Base-by-base conservation (phyloP, 805 yeast species). In the Metschnikowia continentalis region DNA sequence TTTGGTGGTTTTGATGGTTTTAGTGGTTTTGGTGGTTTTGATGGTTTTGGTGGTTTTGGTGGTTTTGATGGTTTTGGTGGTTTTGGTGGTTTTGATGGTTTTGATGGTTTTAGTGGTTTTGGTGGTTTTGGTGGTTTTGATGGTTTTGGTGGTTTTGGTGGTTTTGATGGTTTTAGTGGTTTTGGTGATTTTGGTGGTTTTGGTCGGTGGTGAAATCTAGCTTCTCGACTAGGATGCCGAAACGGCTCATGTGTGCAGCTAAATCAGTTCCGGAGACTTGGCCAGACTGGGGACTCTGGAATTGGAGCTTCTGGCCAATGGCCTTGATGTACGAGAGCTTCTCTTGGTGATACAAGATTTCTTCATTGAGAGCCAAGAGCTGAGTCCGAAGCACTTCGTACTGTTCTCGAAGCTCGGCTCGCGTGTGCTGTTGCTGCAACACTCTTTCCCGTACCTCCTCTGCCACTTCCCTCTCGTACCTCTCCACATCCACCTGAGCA, bases 201-300 rank as follows among this genome's bases (percentile, higher is more conserved):
- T 20, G 26, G 26, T 23, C 26, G 26, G 26, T 23, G 26, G 26
- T 23, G 26, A 48, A 54, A 17, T 40, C 52, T 30, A 66, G 48
- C 49, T 61, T 66, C 49, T 65, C 69, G 42, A 64, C 68, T 37
- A 66, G 55, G 3, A 65, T 60, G 33, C 59, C 49, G 49, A 71
- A 71, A 52, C 62, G 60, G 36, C 53, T 58, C 35, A 68, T 53
- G 47, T 70, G 69, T 17, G 42, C 38, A 14, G 8, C 17, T 23
- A 39, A 10, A 8, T 42, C 46, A 6, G 20, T 15, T 11, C 20
- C 44, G 7, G 35, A 42, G 35, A 38, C 35, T 30, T 23, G 26
- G 10, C 26, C 26, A 23, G 26, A 7, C 8, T 23, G 26, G 26
- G 26, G 26, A 23, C 36, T 13, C 17, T 11, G 30, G 37, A 42